Evolutionary conservation across 2,329 filamentous ascomycete genomes (phyloP), one percentile per base, ranked within the genome.

Genomic region (Metarhizium sp.): DNA sequence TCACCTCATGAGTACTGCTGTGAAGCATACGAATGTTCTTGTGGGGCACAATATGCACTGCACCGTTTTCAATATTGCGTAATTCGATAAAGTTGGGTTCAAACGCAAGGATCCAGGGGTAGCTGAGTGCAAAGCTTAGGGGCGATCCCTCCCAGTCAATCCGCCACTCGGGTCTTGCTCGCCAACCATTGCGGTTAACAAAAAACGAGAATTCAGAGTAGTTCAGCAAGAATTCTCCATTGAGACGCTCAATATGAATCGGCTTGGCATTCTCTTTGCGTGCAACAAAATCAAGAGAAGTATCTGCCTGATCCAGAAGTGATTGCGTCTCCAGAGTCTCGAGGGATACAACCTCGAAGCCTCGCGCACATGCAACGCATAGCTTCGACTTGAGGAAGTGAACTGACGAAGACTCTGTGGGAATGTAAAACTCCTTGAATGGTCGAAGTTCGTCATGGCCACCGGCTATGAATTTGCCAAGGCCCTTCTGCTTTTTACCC

Each of bases 121-220:
- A 95, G 62, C 91, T 96, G 54, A 97, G 85, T 1, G 94, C 94
- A 71, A 99, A 99, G 56, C 86, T 87, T 64, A 90, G 87, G 45
- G 94, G 94, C 48, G 85, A 89, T 55, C 94, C 94, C 75, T 99
- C 94, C 94, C 94, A 99, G 60, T 92, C 88, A 67, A 99, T 96
- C 64, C 88, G 86, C 94, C 94, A 99, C 71, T 99, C 94, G 5
- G 92, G 91, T 65, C 92, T 82, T 54, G 92, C 92, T 59, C 94
- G 85, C 94, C 94, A 99, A 42, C 94, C 94, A 70, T 99, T 97
- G 65, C 94, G 85, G 73, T 99, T 97, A 68, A 99, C 94, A 66
- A 97, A 99, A 82, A 99, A 99, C 13, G 90, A 96, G 73, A 96
- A 99, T 70, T 99, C 94, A 4, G 90, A 94, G 74, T 99, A 99